phyloP scores from a whole-genome alignment of 305 asterid genomes.

The Fraxinus sp. region DNA sequence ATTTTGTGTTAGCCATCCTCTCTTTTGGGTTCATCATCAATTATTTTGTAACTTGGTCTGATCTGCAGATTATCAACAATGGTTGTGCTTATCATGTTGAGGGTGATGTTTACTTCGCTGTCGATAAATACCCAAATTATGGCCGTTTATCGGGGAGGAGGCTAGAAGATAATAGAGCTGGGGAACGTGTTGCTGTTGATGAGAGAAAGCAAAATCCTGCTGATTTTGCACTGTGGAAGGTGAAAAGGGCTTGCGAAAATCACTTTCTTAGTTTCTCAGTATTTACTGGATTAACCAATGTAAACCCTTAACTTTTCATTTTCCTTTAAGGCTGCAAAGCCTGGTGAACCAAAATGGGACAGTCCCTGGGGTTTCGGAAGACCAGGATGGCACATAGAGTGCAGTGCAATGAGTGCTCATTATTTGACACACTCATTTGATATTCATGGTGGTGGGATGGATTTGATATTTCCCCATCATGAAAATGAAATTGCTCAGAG shows the following conservation, averaged over 20 bases:
- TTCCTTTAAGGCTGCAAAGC: conserved; percentile 64
- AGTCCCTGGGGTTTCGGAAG: conserved; percentile 95
- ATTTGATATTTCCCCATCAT: conserved; percentile 85
- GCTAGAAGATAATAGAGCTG: conserved; percentile 80
- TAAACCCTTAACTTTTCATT: not conserved
- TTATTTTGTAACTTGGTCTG: not conserved
- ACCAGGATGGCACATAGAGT: conserved; percentile 94
- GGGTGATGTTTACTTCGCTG: conserved; percentile 89
- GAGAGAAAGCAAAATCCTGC: conserved; percentile 71
- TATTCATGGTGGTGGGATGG: conserved; percentile 96
- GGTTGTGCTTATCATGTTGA: conserved; percentile 78
- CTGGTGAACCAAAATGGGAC: conserved; percentile 84
- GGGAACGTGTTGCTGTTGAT: conserved; percentile 82
- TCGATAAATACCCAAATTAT: conserved; percentile 68
- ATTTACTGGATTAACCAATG: not conserved
- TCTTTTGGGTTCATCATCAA: not conserved
- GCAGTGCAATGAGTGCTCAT: conserved; percentile 93
- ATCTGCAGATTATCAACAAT: conserved; percentile 61
- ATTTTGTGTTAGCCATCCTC: conserved; percentile 1
- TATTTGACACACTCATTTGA: conserved; percentile 75
- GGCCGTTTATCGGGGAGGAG: conserved; percentile 72
- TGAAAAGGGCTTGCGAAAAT: conserved; percentile 21
- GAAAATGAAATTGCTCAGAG: conserved; percentile 93
- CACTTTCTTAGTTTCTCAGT: not conserved
- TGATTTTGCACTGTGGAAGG: conserved; percentile 96